Evolutionary conservation across 306 rosid genomes (phyloP).

Genomic region (Fragaria ananassa): DNA sequence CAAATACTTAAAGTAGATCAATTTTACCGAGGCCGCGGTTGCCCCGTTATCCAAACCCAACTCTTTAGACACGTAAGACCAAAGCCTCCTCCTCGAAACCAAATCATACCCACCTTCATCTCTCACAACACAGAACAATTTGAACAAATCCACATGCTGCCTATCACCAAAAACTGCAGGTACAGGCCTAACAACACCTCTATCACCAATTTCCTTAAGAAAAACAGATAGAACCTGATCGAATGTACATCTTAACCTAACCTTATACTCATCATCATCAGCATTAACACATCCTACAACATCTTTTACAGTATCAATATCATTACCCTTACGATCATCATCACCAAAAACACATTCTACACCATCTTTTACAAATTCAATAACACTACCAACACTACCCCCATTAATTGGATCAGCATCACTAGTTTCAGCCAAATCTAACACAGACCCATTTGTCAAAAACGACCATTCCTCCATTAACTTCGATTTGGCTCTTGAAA

Average conservation of each 20-base stretch:
- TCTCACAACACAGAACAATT: conserved; percentile 53
- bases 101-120: conserved; percentile 58
- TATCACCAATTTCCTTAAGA: conserved; percentile 40
- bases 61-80: conserved; percentile 57
- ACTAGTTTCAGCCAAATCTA: conserved; percentile 42
- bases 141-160: conserved; percentile 57
- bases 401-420: conserved; percentile 33
- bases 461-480: conserved; percentile 68
- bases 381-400: conserved; percentile 13
- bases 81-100: conserved; percentile 53
- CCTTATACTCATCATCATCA: conserved; percentile 27
- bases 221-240: conserved; percentile 43
- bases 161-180: conserved; percentile 61
- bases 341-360: not conserved
- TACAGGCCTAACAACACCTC: conserved; percentile 49
- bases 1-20: conserved; percentile 60
- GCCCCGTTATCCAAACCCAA: conserved; percentile 42
- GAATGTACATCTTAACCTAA: conserved; percentile 44
- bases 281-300: conserved; percentile 16
- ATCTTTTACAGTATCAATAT: conserved; percentile 20
- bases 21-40: conserved; percentile 47
- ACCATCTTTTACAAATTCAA: conserved; percentile 21
- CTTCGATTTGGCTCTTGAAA: conserved; percentile 27
- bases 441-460: conserved; percentile 46
- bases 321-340: conserved; percentile 25